Evolutionary conservation across 1,139 yeast genomes (phyloP).

Genomic region (Suhomyces coccinellae): DNA sequence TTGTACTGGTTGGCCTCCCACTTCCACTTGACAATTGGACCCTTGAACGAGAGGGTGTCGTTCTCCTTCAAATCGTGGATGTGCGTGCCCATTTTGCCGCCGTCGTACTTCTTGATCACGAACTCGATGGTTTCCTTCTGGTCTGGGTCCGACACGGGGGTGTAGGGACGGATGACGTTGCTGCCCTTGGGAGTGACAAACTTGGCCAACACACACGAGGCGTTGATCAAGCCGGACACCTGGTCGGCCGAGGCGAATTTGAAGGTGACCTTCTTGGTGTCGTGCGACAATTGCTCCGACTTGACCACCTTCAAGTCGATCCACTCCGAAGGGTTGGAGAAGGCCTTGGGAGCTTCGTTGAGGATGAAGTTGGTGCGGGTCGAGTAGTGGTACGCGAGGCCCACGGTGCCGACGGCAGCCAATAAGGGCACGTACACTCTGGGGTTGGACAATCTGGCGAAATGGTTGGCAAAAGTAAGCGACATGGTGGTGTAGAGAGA

Average conservation of each 20-base stretch:
- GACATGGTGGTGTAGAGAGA: background rate
- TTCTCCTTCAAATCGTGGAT: conserved; percentile 68
- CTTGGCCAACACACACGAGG: conserved; percentile 80
- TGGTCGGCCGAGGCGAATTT: conserved; percentile 68
- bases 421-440: conserved; percentile 34
- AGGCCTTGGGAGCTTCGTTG: conserved; percentile 56
- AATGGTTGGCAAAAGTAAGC: conserved; percentile 21
- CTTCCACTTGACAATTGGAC: conserved; percentile 91
- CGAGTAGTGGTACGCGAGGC: conserved; percentile 49
- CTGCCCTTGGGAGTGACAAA: conserved; percentile 81
- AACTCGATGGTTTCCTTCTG: conserved; percentile 76
- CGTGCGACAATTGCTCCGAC: conserved; percentile 55
- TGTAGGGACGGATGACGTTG: conserved; percentile 93
- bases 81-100: conserved; percentile 83
- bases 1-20: conserved; percentile 87
- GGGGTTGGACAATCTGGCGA: conserved; percentile 26
- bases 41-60: conserved; percentile 89
- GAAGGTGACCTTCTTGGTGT: conserved; percentile 71
- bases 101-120: conserved; percentile 79
- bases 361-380: conserved; percentile 27
- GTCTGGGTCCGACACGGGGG: conserved; percentile 77
- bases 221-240: conserved; percentile 75
- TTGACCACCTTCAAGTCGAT: conserved; percentile 71
- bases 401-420: conserved; percentile 52
- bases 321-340: conserved; percentile 76